phyloP scores from a whole-genome alignment of 192 early-diverging fungal genomes.

The Backusella sp. region DNA sequence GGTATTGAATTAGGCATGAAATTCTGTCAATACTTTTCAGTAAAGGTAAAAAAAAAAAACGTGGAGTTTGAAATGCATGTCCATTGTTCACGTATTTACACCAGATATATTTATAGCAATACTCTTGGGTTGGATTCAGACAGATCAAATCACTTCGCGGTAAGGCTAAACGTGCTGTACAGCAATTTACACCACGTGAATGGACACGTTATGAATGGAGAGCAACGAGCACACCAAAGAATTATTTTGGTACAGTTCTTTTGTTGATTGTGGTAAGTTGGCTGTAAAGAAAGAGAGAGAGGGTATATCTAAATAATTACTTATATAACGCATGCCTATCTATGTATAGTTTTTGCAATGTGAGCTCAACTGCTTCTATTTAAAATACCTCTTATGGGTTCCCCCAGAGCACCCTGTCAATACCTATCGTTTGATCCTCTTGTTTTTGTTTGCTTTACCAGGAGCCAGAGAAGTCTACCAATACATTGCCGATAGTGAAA shows the following conservation, averaged over 20 bases:
- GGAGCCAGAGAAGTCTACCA: conserved; percentile 89
- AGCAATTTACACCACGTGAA: conserved; percentile 92
- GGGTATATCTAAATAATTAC: not conserved
- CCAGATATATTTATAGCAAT: conserved; percentile 50
- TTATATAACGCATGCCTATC: not conserved
- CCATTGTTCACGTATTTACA: too few species aligned
- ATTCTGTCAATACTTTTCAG: conserved; percentile 93
- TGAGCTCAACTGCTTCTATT: conserved; percentile 93
- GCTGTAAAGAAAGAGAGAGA: not conserved
- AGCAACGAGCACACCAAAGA: conserved; percentile 84
- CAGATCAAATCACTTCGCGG: conserved; percentile 83
- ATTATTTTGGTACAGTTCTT: conserved; percentile 75
- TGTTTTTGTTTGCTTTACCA: conserved; percentile 87
- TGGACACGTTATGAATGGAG: conserved; percentile 96
- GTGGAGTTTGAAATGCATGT: not conserved
- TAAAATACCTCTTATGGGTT: conserved; percentile 92
- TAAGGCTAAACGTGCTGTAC: conserved; percentile 82
- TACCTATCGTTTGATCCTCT: conserved; percentile 67
- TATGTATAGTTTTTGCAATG: conserved; percentile 61
- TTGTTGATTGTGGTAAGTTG: conserved; percentile 67
- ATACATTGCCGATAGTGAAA: conserved; percentile 75
- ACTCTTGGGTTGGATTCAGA: conserved; percentile 90
- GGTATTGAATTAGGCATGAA: conserved; percentile 96
- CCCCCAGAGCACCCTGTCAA: conserved; percentile 86
- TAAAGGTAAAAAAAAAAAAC: conserved; percentile 53